phyloP scores from a whole-genome alignment of 2,329 filamentous ascomycete species.

The Beauveria caledonica region DNA sequence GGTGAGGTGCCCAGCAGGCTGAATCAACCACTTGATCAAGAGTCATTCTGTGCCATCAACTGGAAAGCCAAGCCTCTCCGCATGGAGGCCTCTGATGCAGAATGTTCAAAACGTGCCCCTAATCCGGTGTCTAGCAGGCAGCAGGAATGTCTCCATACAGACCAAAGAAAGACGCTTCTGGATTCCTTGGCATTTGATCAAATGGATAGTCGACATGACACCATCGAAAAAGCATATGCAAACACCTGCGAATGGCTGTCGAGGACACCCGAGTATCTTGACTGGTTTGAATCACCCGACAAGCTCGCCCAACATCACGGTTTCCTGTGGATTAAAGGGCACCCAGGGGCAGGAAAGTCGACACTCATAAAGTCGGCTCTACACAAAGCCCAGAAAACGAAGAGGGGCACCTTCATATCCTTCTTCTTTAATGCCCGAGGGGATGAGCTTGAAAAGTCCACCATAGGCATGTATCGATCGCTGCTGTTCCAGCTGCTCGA shows the following conservation, averaged over 20 bases:
- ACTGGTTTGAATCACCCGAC: background rate
- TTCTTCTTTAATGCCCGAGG: constrained; percentile 46
- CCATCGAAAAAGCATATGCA: background rate
- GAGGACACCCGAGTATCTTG: background rate
- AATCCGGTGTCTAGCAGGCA: background rate
- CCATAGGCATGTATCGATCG: constrained; percentile 39
- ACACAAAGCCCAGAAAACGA: background rate
- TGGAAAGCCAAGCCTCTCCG: background rate
- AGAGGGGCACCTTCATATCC: constrained; percentile 20
- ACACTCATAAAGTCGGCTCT: background rate
- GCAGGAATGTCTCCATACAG: background rate
- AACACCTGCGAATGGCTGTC: background rate
- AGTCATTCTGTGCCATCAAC: background rate
- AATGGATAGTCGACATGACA: background rate
- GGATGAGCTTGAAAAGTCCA: constrained; percentile 32
- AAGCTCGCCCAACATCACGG: background rate
- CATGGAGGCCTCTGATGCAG: background rate
- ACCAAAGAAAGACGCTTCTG: background rate
- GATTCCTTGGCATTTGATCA: background rate
- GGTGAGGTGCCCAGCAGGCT: background rate
- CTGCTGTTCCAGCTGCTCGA: constrained; percentile 37
- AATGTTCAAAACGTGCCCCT: background rate
- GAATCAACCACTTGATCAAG: background rate
- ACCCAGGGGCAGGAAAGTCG: background rate
- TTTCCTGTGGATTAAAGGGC: background rate